phyloP scores from a whole-genome alignment of 1,284 basidiomycete genomes.

The Marasmius sp. region DNA sequence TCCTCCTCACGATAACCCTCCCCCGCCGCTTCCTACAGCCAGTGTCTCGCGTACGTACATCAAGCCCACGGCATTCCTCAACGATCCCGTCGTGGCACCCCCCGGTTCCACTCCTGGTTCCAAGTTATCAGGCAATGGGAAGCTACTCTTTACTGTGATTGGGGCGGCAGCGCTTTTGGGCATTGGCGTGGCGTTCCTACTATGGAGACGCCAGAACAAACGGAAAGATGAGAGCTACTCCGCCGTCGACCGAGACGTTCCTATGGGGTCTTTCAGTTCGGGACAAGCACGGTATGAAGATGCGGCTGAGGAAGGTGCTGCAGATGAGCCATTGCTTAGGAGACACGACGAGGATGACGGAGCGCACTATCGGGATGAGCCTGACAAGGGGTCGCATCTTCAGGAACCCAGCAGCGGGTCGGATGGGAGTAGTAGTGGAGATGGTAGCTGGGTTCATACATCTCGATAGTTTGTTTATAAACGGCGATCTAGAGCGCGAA shows the following conservation, averaged over 20 bases:
- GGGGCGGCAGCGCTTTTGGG: constrained; percentile 44
- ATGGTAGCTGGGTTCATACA: constrained; percentile 75
- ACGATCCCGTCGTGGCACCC: constrained; percentile 31
- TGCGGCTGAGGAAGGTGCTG: constrained; percentile 46
- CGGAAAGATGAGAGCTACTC: constrained; percentile 55
- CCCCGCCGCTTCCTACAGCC: constrained; percentile 35
- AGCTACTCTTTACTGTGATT: constrained; percentile 82
- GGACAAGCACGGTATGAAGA: constrained; percentile 88
- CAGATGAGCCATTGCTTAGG: constrained; percentile 6
- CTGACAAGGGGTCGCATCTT: background rate
- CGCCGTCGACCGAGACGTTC: constrained; percentile 71
- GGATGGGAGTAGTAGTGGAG: constrained; percentile 45
- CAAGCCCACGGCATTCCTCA: constrained; percentile 89
- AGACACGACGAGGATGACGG: background rate
- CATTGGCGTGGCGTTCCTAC: constrained; percentile 59
- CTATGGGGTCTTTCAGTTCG: constrained; percentile 57
- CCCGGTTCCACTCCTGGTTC: constrained; percentile 31
- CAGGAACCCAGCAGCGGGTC: background rate
- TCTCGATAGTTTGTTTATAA: constrained; percentile 29
- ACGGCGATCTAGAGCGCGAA: background rate
- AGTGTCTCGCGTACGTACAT: constrained; percentile 54
- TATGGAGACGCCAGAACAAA: constrained; percentile 62
- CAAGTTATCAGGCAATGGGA: constrained; percentile 20
- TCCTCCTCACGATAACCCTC: constrained; percentile 45
- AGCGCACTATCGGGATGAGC: constrained; percentile 9